Evolutionary conservation across 306 rosid genomes (phyloP), one percentile per base, ranked within the genome.

Genomic region (Prunus persica): DNA sequence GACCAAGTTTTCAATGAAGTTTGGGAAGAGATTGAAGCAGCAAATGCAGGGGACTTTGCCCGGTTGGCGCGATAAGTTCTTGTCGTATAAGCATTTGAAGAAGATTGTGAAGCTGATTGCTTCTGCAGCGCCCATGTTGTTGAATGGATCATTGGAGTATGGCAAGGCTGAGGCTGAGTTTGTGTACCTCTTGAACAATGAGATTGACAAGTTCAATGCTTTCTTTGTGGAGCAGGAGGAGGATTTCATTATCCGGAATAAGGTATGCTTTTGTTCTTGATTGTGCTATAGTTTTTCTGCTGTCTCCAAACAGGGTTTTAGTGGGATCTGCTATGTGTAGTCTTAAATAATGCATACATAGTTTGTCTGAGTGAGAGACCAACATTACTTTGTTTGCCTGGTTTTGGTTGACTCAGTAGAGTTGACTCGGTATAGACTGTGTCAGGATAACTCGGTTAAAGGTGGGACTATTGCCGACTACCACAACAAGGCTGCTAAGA

Each of bases 51-150:
- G 89, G 43, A 82, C 97, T 0, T 22, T 92, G 70, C 97, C 96
- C 41, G 87, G 82, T 25, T 92, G 96, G 98, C 76, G 85, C 41
- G 95, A 94, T 85, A 85, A 90, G 78, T 92, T 83, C 74, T 73
- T 94, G 89, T 86, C 96, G 16, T 94, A 94, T 79, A 94, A 94
- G 87, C 89, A 89, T 5, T 16, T 94, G 89, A 94, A 94, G 96
- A 84, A 89, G 82, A 88, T 91, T 0, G 87, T 93, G 47, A 74
- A 81, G 52, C 72, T 85, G 25, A 41, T 87, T 8, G 82, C 97
- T 30, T 57, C 82, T 3, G 77, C 83, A 32, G 76, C 82, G 51
- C 80, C 93, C 10, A 30, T 52, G 46, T 45, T 70, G 82, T 9
- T 64, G 76, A 76, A 81, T 24, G 86, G 79, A 6, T 81, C 92